Evolutionary conservation across 306 rosid genomes (phyloP), one percentile per base, ranked within the genome.

Genomic region (Luffa acutangula): DNA sequence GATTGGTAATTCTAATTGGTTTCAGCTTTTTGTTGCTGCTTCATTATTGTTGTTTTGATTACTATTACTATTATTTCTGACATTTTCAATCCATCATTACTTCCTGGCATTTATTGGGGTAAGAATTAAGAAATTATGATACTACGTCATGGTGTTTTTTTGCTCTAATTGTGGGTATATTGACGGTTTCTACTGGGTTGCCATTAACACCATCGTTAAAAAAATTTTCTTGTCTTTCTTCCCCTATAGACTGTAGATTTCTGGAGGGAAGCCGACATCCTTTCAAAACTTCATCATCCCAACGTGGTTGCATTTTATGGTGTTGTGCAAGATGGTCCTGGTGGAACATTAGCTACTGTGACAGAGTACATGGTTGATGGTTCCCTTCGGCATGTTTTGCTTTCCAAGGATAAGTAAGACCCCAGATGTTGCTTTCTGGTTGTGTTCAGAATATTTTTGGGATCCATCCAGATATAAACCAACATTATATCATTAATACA

Each of bases 221-320:
- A 9, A 11, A 1, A 21, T 9, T 76, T 4, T 9, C 12, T 57
- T 57, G 4, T 48, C 20, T 21, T 13, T 49, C 60, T 13, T 79
- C 81, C 67, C 82, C 89, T 18, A 18, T 75, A 93, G 98, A 87
- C 93, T 48, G 57, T 83, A 57, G 98, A 93, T 83, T 93, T 93
- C 85, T 93, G 96, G 97, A 85, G 97, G 72, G 97, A 93, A 87
- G 97, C 97, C 64, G 94, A 86, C 83, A 93, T 93, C 80, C 97
- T 91, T 78, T 93, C 97, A 72, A 91, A 91, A 88, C 97, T 93
- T 87, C 96, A 93, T 80, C 97, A 93, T 86, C 97, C 97, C 77
- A 93, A 93, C 86, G 97, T 93, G 41, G 94, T 93, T 34, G 94
- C 97, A 48, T 93, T 93, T 78, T 93, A 93, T 86, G 97, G 97